Conservation (phyloP, 345 rosid genomes). For the Eucalyptus polyanthemos region DNA sequence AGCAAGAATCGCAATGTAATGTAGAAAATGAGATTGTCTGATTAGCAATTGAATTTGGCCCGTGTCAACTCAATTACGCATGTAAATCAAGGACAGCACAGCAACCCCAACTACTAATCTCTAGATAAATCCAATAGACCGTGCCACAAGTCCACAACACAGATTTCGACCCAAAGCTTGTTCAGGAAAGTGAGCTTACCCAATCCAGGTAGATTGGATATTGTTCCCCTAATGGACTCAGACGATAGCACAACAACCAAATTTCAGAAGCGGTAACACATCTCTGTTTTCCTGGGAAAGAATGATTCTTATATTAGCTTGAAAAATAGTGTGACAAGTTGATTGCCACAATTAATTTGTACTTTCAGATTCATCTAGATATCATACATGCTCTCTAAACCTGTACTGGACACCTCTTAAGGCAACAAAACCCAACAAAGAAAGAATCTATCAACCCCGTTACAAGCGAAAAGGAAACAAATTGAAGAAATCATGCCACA, state of each 20-base stretch:
- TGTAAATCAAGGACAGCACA: neutral
- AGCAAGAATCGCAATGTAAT: neutral
- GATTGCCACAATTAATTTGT: neutral
- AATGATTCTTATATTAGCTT: neutral
- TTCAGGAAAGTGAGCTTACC: neutral
- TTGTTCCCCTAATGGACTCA: neutral
- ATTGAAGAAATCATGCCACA: neutral
- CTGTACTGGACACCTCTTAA: neutral
- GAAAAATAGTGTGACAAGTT: neutral
- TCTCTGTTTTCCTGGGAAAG: neutral
- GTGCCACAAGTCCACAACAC: neutral
- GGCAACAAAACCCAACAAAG: neutral
- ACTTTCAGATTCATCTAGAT: neutral
- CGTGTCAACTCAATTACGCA: neutral
- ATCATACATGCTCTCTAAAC: neutral
- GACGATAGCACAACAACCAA: neutral
- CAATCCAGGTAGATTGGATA: neutral
- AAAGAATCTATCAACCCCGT: neutral
- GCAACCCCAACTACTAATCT: neutral
- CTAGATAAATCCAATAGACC: neutral
- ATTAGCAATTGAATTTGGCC: neutral
- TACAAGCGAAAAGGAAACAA: neutral
- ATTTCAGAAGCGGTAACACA: neutral
- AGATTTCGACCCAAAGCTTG: neutral
- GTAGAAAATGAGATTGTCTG: neutral